A percentile compares a stretch with the other conserved stretches of the same genome.
Evolutionary conservation across 805 yeast genomes (phyloP).

Genomic region (Schizosaccharomyces lindneri): DNA sequence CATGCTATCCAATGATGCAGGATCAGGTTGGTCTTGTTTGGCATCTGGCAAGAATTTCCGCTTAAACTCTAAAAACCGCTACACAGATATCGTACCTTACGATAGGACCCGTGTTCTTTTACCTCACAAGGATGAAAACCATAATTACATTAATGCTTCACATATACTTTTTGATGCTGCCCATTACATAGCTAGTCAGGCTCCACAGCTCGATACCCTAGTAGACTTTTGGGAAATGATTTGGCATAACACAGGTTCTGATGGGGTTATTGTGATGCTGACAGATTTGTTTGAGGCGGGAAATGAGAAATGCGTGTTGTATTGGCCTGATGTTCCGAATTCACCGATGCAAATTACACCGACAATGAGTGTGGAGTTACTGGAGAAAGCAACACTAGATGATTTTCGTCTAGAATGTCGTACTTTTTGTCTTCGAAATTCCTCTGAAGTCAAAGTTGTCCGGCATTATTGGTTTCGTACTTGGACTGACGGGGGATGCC

Average conservation of each 20-base stretch:
- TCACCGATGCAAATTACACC: not conserved
- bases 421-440: too few relatives aligned
- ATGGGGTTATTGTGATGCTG: slow-evolving; percentile 42
- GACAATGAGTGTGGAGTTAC: not conserved
- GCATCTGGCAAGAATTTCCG: not conserved
- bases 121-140: slow-evolving; percentile 6
- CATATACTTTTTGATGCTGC: slow-evolving; percentile 22
- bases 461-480: slow-evolving; percentile 22
- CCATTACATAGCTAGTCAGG: slow-evolving; percentile 75
- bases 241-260: slow-evolving; percentile 17
- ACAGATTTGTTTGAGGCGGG: slow-evolving; percentile 65
- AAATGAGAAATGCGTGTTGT: slow-evolving; percentile 61
- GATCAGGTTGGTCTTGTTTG: not conserved
- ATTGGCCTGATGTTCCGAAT: slow-evolving; percentile 27
- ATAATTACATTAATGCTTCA: slow-evolving; percentile 71
- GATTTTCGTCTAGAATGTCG: too few relatives aligned
- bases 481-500: not conserved
- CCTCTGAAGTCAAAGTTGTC: not conserved
- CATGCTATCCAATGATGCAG: not conserved
- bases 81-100: slow-evolving; percentile 69
- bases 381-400: not conserved
- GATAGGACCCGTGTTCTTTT: slow-evolving; percentile 63
- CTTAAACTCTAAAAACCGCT: slow-evolving; percentile 34
- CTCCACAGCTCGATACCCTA: slow-evolving; percentile 58
- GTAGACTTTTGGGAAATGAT: slow-evolving; percentile 70